Percentiles rank a stretch among this genome's conserved stretches.
phyloP scores from a whole-genome alignment of 2,329 filamentous ascomycete genomes.

The Trichoderma sp. region DNA sequence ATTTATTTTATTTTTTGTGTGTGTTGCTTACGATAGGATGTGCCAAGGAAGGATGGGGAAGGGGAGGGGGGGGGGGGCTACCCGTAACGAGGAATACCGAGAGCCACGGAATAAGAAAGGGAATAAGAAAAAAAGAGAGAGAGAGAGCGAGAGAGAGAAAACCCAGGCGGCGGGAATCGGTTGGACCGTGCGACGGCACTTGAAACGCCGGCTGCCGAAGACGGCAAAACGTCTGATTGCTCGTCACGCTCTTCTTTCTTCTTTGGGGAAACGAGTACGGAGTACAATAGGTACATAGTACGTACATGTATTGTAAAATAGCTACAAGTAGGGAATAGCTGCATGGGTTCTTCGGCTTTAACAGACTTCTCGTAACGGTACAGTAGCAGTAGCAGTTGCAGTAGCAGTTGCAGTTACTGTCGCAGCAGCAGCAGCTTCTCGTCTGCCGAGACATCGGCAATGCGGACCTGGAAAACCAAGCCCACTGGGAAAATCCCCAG shows the following conservation, averaged over 20 bases:
- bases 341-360: not conserved
- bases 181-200: slow-evolving; percentile 10
- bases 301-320: not conserved
- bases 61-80: no score
- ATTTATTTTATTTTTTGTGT: no score
- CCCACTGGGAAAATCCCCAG: not conserved
- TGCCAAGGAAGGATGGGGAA: not conserved
- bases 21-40: not conserved
- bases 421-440: not conserved
- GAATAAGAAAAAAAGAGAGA: not conserved
- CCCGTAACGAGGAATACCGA: no score
- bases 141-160: not conserved
- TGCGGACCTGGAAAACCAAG: not conserved
- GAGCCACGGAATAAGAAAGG: not conserved
- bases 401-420: no score
- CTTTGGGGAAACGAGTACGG: not conserved
- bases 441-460: slow-evolving; percentile 3
- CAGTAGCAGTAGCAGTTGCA: no score
- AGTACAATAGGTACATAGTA: no score
- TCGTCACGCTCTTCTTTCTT: not conserved
- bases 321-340: slow-evolving; percentile 6
- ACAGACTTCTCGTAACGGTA: not conserved
- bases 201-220: slow-evolving; percentile 9
- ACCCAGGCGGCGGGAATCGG: not conserved
- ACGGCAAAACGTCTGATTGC: not conserved